A percentile compares a stretch with the other conserved stretches of the same genome.
phyloP scores from a whole-genome alignment of 768 basidiomycete genomes.

The Termitomyces sp. region DNA sequence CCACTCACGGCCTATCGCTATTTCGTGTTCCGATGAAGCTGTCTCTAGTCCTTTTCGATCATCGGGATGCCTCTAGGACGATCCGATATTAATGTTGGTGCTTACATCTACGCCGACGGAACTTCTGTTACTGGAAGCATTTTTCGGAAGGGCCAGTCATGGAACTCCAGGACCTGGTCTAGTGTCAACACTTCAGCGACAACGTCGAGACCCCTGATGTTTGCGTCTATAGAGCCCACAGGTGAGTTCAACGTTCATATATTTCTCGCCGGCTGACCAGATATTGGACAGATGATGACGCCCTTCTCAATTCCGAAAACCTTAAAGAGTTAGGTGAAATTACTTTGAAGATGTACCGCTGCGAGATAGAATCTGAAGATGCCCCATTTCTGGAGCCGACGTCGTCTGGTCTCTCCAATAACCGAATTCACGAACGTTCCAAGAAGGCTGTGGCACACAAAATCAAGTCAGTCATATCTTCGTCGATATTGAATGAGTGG shows the following conservation, averaged over 20 bases:
- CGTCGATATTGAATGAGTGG: background rate
- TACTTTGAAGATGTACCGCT: background rate
- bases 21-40: background rate
- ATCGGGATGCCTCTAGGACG: background rate
- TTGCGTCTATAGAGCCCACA: constrained; percentile 4
- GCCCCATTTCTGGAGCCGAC: background rate
- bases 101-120: background rate
- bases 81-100: background rate
- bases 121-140: background rate
- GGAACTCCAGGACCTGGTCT: background rate
- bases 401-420: background rate
- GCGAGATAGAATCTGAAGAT: background rate
- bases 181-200: background rate
- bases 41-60: constrained; percentile 1
- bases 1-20: background rate
- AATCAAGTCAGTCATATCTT: background rate
- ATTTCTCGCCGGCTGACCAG: background rate
- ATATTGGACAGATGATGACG: constrained; percentile 3
- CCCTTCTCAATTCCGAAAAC: background rate
- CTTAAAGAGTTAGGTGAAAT: constrained; percentile 1
- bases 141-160: background rate
- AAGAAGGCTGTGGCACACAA: constrained; percentile 9
- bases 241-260: background rate
- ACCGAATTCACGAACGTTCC: constrained; percentile 4
- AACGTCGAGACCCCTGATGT: background rate